Conservation (phyloP, 2,329 filamentous ascomycete genomes). For the Calonectria pseudoturangicola region DNA sequence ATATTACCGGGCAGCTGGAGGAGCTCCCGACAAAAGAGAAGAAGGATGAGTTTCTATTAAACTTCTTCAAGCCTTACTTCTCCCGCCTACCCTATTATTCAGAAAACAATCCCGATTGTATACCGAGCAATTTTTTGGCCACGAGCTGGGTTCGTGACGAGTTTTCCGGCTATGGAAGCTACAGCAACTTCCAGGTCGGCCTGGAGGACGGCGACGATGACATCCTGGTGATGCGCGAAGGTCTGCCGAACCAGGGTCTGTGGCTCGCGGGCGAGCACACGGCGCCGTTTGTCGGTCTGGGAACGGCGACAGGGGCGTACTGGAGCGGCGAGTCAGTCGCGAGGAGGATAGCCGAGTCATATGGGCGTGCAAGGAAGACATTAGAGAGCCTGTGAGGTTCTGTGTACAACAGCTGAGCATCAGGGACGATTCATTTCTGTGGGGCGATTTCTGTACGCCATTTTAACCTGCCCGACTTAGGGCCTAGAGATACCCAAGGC, state of each 20-base stretch:
- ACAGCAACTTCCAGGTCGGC: slow-evolving; percentile 89
- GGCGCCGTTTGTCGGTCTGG: slow-evolving; percentile 90
- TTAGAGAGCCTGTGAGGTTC: slow-evolving; percentile 30
- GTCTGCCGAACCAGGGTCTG: slow-evolving; percentile 79
- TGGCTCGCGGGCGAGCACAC: slow-evolving; percentile 96
- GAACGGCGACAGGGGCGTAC: slow-evolving; percentile 92
- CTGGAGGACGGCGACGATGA: slow-evolving; percentile 82
- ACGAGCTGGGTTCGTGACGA: slow-evolving; percentile 88
- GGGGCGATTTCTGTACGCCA: slow-evolving; percentile 16
- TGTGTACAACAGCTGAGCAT: neutral
- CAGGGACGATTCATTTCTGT: slow-evolving; percentile 10
- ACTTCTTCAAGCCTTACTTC: slow-evolving; percentile 87
- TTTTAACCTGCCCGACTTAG: slow-evolving; percentile 21
- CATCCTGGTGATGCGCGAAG: slow-evolving; percentile 78
- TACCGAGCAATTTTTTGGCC: slow-evolving; percentile 77
- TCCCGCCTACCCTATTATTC: slow-evolving; percentile 82
- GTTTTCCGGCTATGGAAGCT: slow-evolving; percentile 87
- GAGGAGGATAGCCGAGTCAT: slow-evolving; percentile 75
- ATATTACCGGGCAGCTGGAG: slow-evolving; percentile 69
- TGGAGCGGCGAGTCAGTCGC: slow-evolving; percentile 91
- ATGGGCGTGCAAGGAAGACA: slow-evolving; percentile 60
- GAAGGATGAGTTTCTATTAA: slow-evolving; percentile 73
- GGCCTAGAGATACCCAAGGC: slow-evolving; percentile 19
- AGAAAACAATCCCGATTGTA: slow-evolving; percentile 71
- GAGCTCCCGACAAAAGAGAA: slow-evolving; percentile 65